Evolutionary conservation across 371 early-diverging fungal species (phyloP), one percentile per base, ranked within the genome.

Genomic region (Apophysomyces sp.): DNA sequence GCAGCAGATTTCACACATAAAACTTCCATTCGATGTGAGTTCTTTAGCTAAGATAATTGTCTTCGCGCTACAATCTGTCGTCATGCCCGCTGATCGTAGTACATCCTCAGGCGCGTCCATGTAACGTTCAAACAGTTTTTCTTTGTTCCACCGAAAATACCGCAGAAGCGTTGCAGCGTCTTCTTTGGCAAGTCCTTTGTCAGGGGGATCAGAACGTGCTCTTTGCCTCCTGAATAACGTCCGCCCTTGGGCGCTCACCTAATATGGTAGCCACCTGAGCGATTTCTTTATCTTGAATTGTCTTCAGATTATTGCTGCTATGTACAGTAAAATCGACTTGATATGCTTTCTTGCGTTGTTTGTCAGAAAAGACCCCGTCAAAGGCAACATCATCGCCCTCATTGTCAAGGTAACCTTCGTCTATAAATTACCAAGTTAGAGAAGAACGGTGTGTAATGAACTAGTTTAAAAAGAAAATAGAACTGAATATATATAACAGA

Each of bases 131-230:
- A 95, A 81, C 8, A 95, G 78, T 52, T 84, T 74, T 63, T 97
- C 96, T 73, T 92, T 92, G 79, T 94, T 93, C 95, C 95, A 96
- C 55, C 81, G 74, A 73, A 86, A 94, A 64, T 80, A 70, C 52
- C 91, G 83, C 31, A 94, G 77, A 52, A 94, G 69, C 11, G 88
- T 85, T 51, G 81, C 76, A 6, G 85, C 83, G 56, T 88, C 83
- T 34, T 83, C 68, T 16, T 66, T 65, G 1, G 69, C 57, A 56
- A 91, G 69, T 4, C 91, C 94, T 54, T 44, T 44, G 24, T 44
- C 49, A 44, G 49, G 49, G 49, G 49, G 87, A 13, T n/a, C 8
- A 15, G 27, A 27, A 27, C 15, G 26, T n/a, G 51, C 21, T 34
- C 28, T 21, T 21, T 27, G n/a, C 32, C 27, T 55, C 29, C 49